Conservation (phyloP, 192 early-diverging fungal genomes). For the Entophlyctis luteolus region DNA sequence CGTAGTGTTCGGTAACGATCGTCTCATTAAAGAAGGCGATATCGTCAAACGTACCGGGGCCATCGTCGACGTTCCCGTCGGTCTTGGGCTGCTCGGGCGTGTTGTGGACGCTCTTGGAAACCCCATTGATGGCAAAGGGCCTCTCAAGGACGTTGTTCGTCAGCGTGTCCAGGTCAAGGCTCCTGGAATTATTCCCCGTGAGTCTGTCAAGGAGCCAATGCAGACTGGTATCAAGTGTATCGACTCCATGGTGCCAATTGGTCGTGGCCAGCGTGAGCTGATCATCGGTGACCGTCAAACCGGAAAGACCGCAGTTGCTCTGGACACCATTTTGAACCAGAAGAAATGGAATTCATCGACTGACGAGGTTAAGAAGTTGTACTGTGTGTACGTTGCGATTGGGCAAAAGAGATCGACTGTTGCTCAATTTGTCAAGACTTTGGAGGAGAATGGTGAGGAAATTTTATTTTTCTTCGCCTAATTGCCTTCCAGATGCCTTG, state of each 20-base stretch:
- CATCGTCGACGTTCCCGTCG: conserved; percentile 98
- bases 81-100: conserved; percentile 91
- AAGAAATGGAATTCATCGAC: conserved; percentile 95
- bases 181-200: conserved; percentile 97
- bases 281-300: conserved; percentile 99
- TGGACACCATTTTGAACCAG: conserved; percentile 99
- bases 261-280: conserved; percentile 99
- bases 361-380: conserved; percentile 97
- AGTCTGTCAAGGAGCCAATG: conserved; percentile 99
- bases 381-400: conserved; percentile 99
- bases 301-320: conserved; percentile 97
- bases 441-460: conserved; percentile 92
- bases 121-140: conserved; percentile 99
- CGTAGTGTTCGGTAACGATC: conserved; percentile 99
- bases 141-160: conserved; percentile 78
- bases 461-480: conserved; percentile 26
- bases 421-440: conserved; percentile 96
- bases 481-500: conserved; percentile 69
- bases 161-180: conserved; percentile 98
- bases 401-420: conserved; percentile 99
- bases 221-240: conserved; percentile 99
- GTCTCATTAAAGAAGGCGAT: conserved; percentile 99
- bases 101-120: conserved; percentile 98
- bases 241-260: conserved; percentile 99
- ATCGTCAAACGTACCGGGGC: conserved; percentile 98